These are phyloP conservation scores for Davidsoniella neocaledoniae DNA, from an alignment of 2,329 filamentous ascomycete genomes.

Conservation along the genomic window DNA sequence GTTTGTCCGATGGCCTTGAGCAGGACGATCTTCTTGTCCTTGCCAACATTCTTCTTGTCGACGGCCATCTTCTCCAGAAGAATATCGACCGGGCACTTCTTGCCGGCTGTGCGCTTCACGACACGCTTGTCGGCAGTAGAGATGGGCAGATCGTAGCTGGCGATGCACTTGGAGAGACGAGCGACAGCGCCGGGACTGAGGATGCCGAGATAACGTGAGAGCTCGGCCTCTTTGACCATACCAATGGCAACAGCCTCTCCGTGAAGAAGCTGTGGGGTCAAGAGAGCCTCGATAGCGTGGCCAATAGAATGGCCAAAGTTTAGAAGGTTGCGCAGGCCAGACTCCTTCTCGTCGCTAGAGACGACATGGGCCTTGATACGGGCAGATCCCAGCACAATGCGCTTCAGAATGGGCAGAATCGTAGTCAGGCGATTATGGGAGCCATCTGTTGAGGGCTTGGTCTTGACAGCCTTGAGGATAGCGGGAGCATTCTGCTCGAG, in stretches of 20 bases:
- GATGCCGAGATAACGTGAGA: slow-evolving; percentile 76
- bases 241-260: slow-evolving; percentile 93
- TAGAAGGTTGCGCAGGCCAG: slow-evolving; percentile 79
- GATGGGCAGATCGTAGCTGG: slow-evolving; percentile 81
- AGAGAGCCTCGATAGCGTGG: slow-evolving; percentile 86
- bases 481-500: slow-evolving; percentile 66
- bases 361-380: slow-evolving; percentile 88
- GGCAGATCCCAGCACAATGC: slow-evolving; percentile 78
- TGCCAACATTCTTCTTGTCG: slow-evolving; percentile 95
- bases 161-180: slow-evolving; percentile 77
- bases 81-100: slow-evolving; percentile 71
- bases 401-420: slow-evolving; percentile 54
- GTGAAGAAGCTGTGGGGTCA: slow-evolving; percentile 88
- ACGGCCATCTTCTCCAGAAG: slow-evolving; percentile 88
- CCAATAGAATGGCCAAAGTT: slow-evolving; percentile 98
- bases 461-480: slow-evolving; percentile 37
- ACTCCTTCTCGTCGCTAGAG: slow-evolving; percentile 84
- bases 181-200: slow-evolving; percentile 77
- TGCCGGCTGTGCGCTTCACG: slow-evolving; percentile 65
- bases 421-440: slow-evolving; percentile 40
- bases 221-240: slow-evolving; percentile 94
- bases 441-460: slow-evolving; percentile 24
- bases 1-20: slow-evolving; percentile 80
- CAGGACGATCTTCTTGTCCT: slow-evolving; percentile 89
- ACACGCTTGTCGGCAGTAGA: slow-evolving; percentile 72